A percentile compares a stretch with the other conserved stretches of the same genome.
Evolutionary conservation across 805 yeast species (phyloP).

Genomic region (Starmerella khaoyaiensis): DNA sequence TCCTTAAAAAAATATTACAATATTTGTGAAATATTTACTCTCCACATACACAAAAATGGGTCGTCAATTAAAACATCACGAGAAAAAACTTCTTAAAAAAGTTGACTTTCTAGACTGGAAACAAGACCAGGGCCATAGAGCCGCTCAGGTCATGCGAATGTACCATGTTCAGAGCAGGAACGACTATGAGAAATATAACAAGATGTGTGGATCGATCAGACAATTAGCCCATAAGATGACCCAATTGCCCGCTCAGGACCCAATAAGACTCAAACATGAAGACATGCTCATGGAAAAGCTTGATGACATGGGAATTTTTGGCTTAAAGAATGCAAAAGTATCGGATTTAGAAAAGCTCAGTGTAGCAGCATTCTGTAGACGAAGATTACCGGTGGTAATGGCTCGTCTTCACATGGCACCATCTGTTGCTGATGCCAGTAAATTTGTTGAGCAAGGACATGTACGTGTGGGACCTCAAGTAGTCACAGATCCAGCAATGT

Average conservation of each 20-base stretch:
- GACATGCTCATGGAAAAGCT: slow-evolving; percentile 76
- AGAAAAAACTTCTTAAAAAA: slow-evolving; percentile 83
- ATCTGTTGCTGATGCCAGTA: slow-evolving; percentile 73
- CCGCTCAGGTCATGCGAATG: slow-evolving; percentile 89
- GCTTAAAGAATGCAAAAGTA: slow-evolving; percentile 70
- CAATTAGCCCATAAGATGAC: slow-evolving; percentile 79
- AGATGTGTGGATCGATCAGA: slow-evolving; percentile 81
- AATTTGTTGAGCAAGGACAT: slow-evolving; percentile 91
- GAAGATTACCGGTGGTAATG: slow-evolving; percentile 91
- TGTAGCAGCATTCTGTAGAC: slow-evolving; percentile 82
- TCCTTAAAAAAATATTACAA: not conserved
- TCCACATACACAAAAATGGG: slow-evolving; percentile 17
- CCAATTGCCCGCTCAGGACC: slow-evolving; percentile 73
- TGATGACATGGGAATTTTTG: slow-evolving; percentile 73
- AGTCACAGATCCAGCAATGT: slow-evolving; percentile 87
- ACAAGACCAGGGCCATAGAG: slow-evolving; percentile 89
- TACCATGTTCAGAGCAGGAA: slow-evolving; percentile 90
- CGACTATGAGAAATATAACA: slow-evolving; percentile 89
- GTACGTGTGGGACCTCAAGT: slow-evolving; percentile 94
- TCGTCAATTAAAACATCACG: slow-evolving; percentile 82
- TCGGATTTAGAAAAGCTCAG: slow-evolving; percentile 85
- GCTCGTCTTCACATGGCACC: slow-evolving; percentile 90
- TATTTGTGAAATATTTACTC: not conserved
- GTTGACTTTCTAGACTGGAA: slow-evolving; percentile 97
- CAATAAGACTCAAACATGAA: slow-evolving; percentile 78